Evolutionary conservation across 2,329 filamentous ascomycete species (phyloP), one percentile per base, ranked within the genome.

Genomic region (Berkeleyomyces basicola): DNA sequence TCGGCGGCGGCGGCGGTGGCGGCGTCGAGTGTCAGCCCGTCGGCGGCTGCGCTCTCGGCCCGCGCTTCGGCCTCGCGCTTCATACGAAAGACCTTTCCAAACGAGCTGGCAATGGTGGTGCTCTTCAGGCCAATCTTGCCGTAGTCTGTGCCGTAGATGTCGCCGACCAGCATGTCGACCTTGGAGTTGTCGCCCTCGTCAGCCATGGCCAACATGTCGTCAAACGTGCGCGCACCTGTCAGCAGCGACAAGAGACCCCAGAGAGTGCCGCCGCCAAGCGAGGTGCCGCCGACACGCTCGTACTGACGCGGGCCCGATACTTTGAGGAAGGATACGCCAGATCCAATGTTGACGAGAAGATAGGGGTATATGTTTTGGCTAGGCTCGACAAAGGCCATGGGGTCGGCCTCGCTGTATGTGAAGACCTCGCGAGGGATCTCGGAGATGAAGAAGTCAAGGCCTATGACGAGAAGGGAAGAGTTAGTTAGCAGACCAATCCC

Each of bases 341-440:
- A 96, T 55, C 93, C 93, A 68, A 99, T 99, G 74, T 99, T 99
- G 70, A 99, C 93, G 39, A 99, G 84, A 51, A 99, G 84, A 71
- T 99, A 99, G 2, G 93, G 93, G 72, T 99, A 97, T 65, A 96
- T 90, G 68, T 77, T 76, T 67, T 92, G 84, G n/a, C 84, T 78
- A 1, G 90, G 84, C 65, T 86, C 82, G 67, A 86, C 84, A 71
- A 96, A 97, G 70, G 89, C 83, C 87, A 96, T 95, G 3, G 91
- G 90, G 68, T 93, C 86, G 42, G 82, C 82, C 72, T 95, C 92
- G 71, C 87, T 91, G 74, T 97, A 97, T 23, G 90, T 96, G 71
- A 99, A 99, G 62, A 99, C 92, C 74, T 99, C 93, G 68, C 87
- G 84, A 23, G 93, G 93, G 65, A 99, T 97, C 72, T 97, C 91